Conservation (phyloP, 345 rosid species). For the Corchorus capsularis region DNA sequence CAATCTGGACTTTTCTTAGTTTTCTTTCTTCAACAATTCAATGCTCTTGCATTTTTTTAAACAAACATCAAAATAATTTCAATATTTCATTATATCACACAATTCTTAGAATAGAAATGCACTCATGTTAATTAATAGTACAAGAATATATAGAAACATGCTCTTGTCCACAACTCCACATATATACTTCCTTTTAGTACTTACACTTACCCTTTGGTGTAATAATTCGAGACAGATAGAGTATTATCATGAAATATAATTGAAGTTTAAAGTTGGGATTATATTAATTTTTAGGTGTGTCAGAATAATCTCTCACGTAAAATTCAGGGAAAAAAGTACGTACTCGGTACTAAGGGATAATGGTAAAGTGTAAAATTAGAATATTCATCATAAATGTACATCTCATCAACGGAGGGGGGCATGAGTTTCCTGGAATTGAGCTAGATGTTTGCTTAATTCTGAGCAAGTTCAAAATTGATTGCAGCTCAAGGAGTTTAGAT, state of each 20-base stretch:
- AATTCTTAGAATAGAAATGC: not conserved
- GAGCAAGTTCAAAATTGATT: not conserved
- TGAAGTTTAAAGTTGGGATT: too few species aligned
- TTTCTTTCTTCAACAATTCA: not conserved
- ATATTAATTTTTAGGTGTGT: too few species aligned
- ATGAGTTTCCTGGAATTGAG: conserved; percentile 4
- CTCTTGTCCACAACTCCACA: too few species aligned
- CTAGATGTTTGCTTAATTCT: conserved; percentile 6
- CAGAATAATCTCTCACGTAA: too few species aligned
- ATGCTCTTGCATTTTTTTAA: not conserved
- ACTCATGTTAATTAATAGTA: not conserved
- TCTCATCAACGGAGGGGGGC: not conserved
- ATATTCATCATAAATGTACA: too few species aligned
- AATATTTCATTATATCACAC: not conserved
- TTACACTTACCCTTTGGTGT: too few species aligned
- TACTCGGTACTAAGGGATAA: too few species aligned
- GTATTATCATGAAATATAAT: too few species aligned
- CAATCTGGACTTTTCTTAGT: not conserved
- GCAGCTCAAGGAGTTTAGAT: not conserved
- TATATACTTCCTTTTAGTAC: too few species aligned
- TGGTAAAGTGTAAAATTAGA: not conserved
- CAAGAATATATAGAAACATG: too few species aligned
- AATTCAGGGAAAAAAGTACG: too few species aligned
- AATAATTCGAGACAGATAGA: too few species aligned
- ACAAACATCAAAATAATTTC: not conserved